Conservation (phyloP, 805 yeast species). For the Lachancea sp. region DNA sequence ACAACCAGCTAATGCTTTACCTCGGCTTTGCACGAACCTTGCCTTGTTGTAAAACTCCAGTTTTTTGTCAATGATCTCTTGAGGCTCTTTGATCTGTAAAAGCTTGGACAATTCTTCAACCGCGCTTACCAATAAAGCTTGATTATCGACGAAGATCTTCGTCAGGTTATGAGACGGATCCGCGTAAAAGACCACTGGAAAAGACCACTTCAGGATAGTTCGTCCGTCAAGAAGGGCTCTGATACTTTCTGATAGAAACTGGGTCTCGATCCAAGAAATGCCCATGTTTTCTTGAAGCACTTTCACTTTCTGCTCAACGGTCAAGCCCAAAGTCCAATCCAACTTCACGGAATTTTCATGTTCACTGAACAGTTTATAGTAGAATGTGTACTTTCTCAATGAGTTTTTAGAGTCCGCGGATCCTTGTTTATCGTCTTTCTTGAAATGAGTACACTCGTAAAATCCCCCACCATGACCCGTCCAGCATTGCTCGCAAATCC, state of each 20-base stretch:
- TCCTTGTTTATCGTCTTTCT: slow-evolving; percentile 34
- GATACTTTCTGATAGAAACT: slow-evolving; percentile 71
- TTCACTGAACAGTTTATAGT: slow-evolving; percentile 59
- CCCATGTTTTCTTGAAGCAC: slow-evolving; percentile 57
- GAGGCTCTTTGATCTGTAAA: slow-evolving; percentile 40
- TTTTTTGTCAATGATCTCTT: slow-evolving; percentile 31
- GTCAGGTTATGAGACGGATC: slow-evolving; percentile 45
- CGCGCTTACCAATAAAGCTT: slow-evolving; percentile 53
- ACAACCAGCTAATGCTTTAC: slow-evolving; percentile 34
- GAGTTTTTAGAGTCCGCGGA: slow-evolving; percentile 34
- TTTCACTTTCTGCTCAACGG: slow-evolving; percentile 57
- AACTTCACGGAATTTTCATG: slow-evolving; percentile 73
- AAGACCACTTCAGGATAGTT: slow-evolving; percentile 82
- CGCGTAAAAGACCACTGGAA: slow-evolving; percentile 69
- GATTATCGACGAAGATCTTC: slow-evolving; percentile 64
- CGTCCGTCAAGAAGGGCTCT: slow-evolving; percentile 60
- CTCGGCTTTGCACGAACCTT: slow-evolving; percentile 33
- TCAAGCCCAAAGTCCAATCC: slow-evolving; percentile 57
- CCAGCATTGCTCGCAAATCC: slow-evolving; percentile 88
- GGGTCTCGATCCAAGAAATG: slow-evolving; percentile 82
- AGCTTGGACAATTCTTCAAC: slow-evolving; percentile 65
- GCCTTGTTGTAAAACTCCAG: slow-evolving; percentile 35
- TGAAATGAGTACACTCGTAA: slow-evolving; percentile 63
- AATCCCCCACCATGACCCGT: slow-evolving; percentile 51
- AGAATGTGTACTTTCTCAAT: slow-evolving; percentile 22